These are phyloP conservation scores for Insectozyma bohioensis DNA, from an alignment of 1,139 yeast genomes.

Conservation along the genomic window DNA sequence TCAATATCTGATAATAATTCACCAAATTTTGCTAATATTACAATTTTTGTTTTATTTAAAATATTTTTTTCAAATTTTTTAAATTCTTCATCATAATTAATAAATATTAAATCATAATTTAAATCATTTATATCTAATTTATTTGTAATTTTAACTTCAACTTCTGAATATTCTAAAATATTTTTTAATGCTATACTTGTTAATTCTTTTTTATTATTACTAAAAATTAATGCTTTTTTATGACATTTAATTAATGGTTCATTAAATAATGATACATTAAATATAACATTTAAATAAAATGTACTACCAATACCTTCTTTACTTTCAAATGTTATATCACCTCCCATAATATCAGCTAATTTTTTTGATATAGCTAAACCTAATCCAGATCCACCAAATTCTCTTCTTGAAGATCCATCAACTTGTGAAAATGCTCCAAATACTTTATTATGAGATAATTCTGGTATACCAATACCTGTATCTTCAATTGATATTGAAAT, in stretches of 20 bases:
- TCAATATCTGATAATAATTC: conserved; percentile 25
- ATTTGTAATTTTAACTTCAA: conserved; percentile 22
- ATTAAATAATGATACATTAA: conserved; percentile 25
- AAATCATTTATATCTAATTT: conserved; percentile 2
- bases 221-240: conserved; percentile 31
- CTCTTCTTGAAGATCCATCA: conserved; percentile 58
- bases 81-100: conserved; percentile 20
- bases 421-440: conserved; percentile 63
- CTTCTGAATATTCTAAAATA: conserved; percentile 31
- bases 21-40: conserved; percentile 32
- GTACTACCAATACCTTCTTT: conserved; percentile 53
- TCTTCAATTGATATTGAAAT: conserved; percentile 47
- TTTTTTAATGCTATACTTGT: conserved; percentile 33
- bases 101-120: conserved; percentile 16
- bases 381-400: conserved; percentile 60
- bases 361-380: conserved; percentile 61
- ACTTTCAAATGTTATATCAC: conserved; percentile 51
- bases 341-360: conserved; percentile 60
- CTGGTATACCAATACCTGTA: conserved; percentile 65
- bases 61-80: conserved; percentile 11
- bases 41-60: conserved; percentile 15
- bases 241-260: conserved; percentile 14
- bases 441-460: conserved; percentile 45
- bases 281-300: conserved; percentile 40
- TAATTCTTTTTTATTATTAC: conserved; percentile 26